These are phyloP conservation scores for Penicillium sp. DNA, from an alignment of 2,329 filamentous ascomycete species.

Conservation along the genomic window DNA sequence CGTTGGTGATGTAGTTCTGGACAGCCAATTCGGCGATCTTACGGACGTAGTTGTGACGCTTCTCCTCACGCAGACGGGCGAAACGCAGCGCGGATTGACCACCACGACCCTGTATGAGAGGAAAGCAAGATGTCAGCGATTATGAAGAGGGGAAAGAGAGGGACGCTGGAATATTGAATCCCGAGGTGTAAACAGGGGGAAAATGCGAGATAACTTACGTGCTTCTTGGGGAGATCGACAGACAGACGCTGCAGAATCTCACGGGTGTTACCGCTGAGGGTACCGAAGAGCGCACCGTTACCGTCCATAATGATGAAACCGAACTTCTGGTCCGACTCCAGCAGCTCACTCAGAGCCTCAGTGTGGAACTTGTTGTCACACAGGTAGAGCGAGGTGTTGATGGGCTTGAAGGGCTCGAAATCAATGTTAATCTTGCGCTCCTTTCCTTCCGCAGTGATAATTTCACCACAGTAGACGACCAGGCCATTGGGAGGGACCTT, in stretches of 20 bases:
- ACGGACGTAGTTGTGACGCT: conserved; percentile 99
- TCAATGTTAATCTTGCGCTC: conserved; percentile 99
- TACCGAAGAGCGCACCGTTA: conserved; percentile 97
- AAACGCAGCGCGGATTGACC: conserved; percentile 99
- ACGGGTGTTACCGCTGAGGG: conserved; percentile 93
- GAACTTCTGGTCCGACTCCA: conserved; percentile 99
- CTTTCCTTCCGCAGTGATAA: conserved; percentile 97
- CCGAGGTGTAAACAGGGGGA: neutral
- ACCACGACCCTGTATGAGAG: conserved; percentile 73
- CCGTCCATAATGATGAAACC: conserved; percentile 99
- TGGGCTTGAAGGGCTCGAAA: conserved; percentile 99
- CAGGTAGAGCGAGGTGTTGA: conserved; percentile 98
- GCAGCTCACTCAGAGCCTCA: conserved; percentile 92
- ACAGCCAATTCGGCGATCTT: conserved; percentile 98
- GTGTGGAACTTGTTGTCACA: conserved; percentile 99
- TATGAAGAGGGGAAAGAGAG: conserved; percentile 4
- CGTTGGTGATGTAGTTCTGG: conserved; percentile 97
- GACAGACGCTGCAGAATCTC: conserved; percentile 98
- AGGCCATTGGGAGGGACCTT: conserved; percentile 98
- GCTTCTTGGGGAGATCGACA: conserved; percentile 99
- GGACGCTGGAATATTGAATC: neutral
- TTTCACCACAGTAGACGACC: conserved; percentile 99
- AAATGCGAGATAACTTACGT: conserved; percentile 53
- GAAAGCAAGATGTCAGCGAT: neutral
- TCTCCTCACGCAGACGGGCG: conserved; percentile 97